Evolutionary conservation across 305 asterid species (phyloP).

Genomic region (Fraxinus greggii): DNA sequence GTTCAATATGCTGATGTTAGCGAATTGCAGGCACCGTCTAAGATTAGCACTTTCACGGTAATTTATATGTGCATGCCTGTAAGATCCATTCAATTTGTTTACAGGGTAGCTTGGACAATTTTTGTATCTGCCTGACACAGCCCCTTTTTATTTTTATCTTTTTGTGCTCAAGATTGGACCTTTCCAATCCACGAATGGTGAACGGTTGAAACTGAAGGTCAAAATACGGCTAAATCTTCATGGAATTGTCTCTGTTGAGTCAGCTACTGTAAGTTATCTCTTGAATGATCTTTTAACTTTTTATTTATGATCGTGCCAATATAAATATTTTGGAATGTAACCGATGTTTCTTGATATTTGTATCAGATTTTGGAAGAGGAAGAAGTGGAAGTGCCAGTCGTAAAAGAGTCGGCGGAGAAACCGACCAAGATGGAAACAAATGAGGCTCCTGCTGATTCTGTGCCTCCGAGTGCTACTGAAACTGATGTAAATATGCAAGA

Average conservation of each 20-base stretch:
- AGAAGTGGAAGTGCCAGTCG: slow-evolving; percentile 65
- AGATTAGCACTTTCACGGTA: slow-evolving; percentile 56
- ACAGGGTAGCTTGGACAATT: not conserved
- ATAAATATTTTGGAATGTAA: not conserved
- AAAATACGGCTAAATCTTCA: slow-evolving; percentile 59
- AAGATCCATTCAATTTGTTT: not conserved
- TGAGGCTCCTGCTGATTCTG: slow-evolving; percentile 43
- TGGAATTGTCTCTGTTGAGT: slow-evolving; percentile 60
- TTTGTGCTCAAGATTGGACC: slow-evolving; percentile 55
- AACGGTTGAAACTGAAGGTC: slow-evolving; percentile 54
- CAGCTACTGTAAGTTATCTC: slow-evolving; percentile 56
- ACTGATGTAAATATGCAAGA: slow-evolving; percentile 74
- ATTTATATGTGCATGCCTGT: slow-evolving; percentile 1
- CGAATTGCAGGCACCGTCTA: slow-evolving; percentile 47
- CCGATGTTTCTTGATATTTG: not conserved
- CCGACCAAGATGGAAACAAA: slow-evolving; percentile 78
- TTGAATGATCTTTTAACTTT: not conserved
- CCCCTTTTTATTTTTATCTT: not conserved
- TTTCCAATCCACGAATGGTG: slow-evolving; percentile 53
- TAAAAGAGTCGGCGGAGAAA: slow-evolving; percentile 48
- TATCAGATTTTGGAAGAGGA: slow-evolving; percentile 87
- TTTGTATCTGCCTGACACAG: not conserved
- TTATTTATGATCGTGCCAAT: not conserved
- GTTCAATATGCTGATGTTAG: slow-evolving; percentile 45
- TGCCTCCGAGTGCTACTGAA: slow-evolving; percentile 45